A percentile compares a stretch with the other conserved stretches of the same genome.
Evolutionary conservation across 164 flowering plant genomes (phyloP).

Genomic region (Malania oleifera): DNA sequence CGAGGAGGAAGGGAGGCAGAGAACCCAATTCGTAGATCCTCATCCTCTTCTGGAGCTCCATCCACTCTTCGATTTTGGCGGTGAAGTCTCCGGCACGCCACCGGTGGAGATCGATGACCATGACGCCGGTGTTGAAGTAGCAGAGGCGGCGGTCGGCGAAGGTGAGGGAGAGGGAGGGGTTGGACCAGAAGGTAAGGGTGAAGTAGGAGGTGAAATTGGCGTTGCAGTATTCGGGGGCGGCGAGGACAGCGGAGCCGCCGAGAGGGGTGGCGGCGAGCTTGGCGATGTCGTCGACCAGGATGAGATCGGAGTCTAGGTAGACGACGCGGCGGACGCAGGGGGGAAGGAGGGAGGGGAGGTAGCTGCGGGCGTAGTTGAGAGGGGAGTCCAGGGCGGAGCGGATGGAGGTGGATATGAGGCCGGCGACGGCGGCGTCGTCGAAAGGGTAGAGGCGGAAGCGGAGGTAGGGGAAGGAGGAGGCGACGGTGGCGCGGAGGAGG

Average conservation of each 20-base stretch:
- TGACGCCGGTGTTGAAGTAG: conserved; percentile 93
- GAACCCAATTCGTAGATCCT: conserved; percentile 91
- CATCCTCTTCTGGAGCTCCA: conserved; percentile 91
- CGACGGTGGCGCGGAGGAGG: conserved; percentile 39
- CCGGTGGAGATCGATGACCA: conserved; percentile 70
- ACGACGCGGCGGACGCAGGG: conserved; percentile 51
- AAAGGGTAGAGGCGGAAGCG: conserved; percentile 52
- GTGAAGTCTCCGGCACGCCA: conserved; percentile 80
- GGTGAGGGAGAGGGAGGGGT: conserved; percentile 56
- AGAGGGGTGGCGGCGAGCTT: conserved; percentile 49
- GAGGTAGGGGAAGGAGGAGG: conserved; percentile 71
- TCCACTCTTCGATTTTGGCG: conserved; percentile 70
- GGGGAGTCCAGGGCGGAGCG: conserved; percentile 86
- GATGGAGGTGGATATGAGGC: conserved; percentile 79
- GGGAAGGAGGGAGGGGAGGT: conserved; percentile 66
- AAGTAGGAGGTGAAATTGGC: conserved; percentile 86
- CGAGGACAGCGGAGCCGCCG: conserved; percentile 39
- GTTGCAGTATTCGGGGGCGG: conserved; percentile 91
- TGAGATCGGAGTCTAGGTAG: conserved; percentile 81
- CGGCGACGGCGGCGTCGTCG: conserved; percentile 42
- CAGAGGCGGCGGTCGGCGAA: conserved; percentile 69
- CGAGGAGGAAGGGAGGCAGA: conserved; percentile 80
- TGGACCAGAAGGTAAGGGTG: conserved; percentile 86
- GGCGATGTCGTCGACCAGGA: conserved; percentile 82
- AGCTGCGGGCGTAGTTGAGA: conserved; percentile 82